phyloP scores from a whole-genome alignment of 306 rosid genomes.

The Albizia julibrissin region DNA sequence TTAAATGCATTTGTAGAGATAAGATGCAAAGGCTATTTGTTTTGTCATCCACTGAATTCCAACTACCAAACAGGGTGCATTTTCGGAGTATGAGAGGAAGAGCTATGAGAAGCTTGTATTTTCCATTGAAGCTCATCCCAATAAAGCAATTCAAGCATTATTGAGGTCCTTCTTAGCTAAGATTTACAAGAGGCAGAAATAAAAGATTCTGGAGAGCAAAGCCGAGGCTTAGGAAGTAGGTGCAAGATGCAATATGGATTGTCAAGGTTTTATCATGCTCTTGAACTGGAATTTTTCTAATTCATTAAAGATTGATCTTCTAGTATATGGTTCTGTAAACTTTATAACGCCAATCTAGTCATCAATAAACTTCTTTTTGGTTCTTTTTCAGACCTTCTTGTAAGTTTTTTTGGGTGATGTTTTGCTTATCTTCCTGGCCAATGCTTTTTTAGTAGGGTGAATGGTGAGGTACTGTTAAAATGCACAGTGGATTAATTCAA shows the following conservation, averaged over 20 bases:
- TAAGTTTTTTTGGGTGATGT: neutral
- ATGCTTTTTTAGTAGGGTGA: neutral
- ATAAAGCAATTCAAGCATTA: slow-evolving; percentile 76
- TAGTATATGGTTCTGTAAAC: slow-evolving; percentile 36
- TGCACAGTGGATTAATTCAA: neutral
- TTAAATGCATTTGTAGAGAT: neutral
- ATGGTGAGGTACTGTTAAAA: neutral
- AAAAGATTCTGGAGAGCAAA: slow-evolving; percentile 29
- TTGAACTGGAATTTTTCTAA: neutral
- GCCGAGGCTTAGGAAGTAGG: slow-evolving; percentile 6
- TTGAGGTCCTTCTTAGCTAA: slow-evolving; percentile 87
- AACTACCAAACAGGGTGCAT: slow-evolving; percentile 53
- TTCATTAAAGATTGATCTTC: slow-evolving; percentile 4
- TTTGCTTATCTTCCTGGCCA: neutral
- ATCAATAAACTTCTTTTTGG: neutral
- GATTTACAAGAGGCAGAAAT: slow-evolving; percentile 91
- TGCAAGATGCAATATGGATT: slow-evolving; percentile 23
- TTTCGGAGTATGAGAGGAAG: slow-evolving; percentile 67
- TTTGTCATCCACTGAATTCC: slow-evolving; percentile 16
- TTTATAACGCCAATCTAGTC: slow-evolving; percentile 13
- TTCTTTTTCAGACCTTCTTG: neutral
- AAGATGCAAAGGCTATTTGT: slow-evolving; percentile 3
- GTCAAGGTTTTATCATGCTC: slow-evolving; percentile 1
- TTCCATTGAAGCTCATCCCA: slow-evolving; percentile 81
- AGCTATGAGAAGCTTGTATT: slow-evolving; percentile 65